These are phyloP conservation scores for Aquilaria sinensis DNA, from an alignment of 345 rosid genomes.

Conservation along the genomic window DNA sequence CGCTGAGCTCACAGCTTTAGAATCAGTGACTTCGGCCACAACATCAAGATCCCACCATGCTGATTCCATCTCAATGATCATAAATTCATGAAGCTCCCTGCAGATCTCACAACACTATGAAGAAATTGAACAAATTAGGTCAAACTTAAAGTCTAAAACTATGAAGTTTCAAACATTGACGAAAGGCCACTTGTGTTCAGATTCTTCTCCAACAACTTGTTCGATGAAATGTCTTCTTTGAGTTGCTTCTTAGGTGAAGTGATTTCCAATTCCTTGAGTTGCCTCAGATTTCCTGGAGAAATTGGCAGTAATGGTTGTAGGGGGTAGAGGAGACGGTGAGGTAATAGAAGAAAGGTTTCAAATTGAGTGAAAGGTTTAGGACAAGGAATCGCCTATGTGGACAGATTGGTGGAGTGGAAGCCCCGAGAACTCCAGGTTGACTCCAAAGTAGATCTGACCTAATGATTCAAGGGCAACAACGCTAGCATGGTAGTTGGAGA, in stretches of 20 bases:
- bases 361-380: constrained; percentile 71
- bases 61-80: constrained; percentile 72
- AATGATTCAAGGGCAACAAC: constrained; percentile 81
- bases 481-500: constrained; percentile 75
- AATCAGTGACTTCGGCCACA: constrained; percentile 56
- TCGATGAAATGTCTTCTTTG: constrained; percentile 27
- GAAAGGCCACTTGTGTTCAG: constrained; percentile 58
- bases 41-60: constrained; percentile 80
- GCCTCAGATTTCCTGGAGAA: constrained; percentile 74
- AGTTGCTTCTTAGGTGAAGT: constrained; percentile 30
- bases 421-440: constrained; percentile 78
- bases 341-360: constrained; percentile 40
- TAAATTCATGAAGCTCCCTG: constrained; percentile 48
- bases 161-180: constrained; percentile 46
- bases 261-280: constrained; percentile 33
- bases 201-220: constrained; percentile 55
- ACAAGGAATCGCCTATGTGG: constrained; percentile 94
- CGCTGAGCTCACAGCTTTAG: constrained; percentile 28
- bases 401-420: constrained; percentile 88
- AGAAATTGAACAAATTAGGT: constrained; percentile 49
- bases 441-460: constrained; percentile 86
- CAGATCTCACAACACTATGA: constrained; percentile 50
- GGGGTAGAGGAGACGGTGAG: constrained; percentile 92
- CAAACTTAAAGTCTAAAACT: constrained; percentile 29
- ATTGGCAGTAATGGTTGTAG: constrained; percentile 99